phyloP scores from a whole-genome alignment of 768 basidiomycete genomes.

The Tricholoma saponaceum region DNA sequence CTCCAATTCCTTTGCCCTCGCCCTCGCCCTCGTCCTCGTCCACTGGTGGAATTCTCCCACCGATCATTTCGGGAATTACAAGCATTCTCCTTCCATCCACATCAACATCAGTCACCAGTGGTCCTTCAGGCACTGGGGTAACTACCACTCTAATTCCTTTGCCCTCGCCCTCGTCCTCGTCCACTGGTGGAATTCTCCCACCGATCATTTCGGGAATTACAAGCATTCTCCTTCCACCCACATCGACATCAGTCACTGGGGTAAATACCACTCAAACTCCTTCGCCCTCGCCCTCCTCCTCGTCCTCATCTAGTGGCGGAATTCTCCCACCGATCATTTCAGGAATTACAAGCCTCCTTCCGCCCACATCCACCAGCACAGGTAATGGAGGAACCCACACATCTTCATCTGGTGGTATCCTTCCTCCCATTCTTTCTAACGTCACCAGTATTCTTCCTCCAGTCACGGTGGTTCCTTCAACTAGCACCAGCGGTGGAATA shows the following conservation, averaged over 20 bases:
- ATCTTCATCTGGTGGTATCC: neutral
- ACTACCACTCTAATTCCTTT: neutral
- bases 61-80: slow-evolving; percentile 1
- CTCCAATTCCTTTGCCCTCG: neutral
- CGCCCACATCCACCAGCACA: neutral
- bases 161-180: too few species aligned
- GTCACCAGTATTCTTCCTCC: neutral
- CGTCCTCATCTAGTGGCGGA: slow-evolving; percentile 1
- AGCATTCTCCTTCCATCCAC: slow-evolving; percentile 7
- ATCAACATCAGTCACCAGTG: neutral
- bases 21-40: neutral
- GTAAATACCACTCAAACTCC: neutral
- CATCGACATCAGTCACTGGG: neutral
- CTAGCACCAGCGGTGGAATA: neutral
- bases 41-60: neutral
- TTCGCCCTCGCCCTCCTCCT: neutral
- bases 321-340: neutral
- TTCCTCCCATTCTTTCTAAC: neutral
- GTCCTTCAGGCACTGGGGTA: neutral
- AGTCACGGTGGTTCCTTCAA: neutral
- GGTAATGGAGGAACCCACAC: too few species aligned
- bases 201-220: neutral
- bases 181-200: neutral
- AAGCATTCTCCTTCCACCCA: slow-evolving; percentile 6
- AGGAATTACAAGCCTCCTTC: slow-evolving; percentile 7